Base-by-base conservation (phyloP, 257 asterid species). In the Mitragyna speciosa region DNA sequence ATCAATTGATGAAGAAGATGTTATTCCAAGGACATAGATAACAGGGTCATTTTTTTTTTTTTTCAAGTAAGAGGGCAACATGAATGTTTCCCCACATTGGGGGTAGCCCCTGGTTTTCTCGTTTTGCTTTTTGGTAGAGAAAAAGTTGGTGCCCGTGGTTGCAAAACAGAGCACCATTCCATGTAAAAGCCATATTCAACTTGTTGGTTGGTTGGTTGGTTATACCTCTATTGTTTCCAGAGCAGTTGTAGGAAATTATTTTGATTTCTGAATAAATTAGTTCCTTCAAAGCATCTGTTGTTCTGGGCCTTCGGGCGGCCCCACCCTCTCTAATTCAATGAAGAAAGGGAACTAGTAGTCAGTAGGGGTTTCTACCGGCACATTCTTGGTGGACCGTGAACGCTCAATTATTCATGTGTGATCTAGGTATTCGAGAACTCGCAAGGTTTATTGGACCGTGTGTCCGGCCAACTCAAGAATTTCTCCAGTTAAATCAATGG, bases 81-180 rank as follows among this genome's bases (percentile, higher is more conserved):
- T 74, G 65, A 28, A 28, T 63, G 77, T 78, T 84, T 41, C 73
- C 82, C 79, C 72, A 30, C 54, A 82, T 89, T 66, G 52, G 86
- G 84, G 76, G 70, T 31, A 11, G 67, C 41, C 28, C 67, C 49
- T 76, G 73, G 41, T 67, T 77, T 73, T 76, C 76, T 73, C 75
- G 28, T 63, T 82, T 83, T 73, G 61, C 72, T n/a, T 72, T 51
- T 77, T 75, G 58, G 78, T 43, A 47, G 68, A 68, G 43, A 74
- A 80, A 82, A 79, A 4, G 64, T 66, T 82, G 88, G 79, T 72
- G 82, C 70, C 39, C 51, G 52, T 30, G 28, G 41, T 70, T 70
- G 64, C 69, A 73, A 80, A 75, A 56, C 59, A 73, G 72, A 76
- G 78, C 84, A 85, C 78, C 82, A 54, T 69, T 73, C 65, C 41